Percentiles rank a stretch among this genome's conserved stretches.
phyloP scores from a whole-genome alignment of 139 green algal species.

The Chlorella sorokiniana region DNA sequence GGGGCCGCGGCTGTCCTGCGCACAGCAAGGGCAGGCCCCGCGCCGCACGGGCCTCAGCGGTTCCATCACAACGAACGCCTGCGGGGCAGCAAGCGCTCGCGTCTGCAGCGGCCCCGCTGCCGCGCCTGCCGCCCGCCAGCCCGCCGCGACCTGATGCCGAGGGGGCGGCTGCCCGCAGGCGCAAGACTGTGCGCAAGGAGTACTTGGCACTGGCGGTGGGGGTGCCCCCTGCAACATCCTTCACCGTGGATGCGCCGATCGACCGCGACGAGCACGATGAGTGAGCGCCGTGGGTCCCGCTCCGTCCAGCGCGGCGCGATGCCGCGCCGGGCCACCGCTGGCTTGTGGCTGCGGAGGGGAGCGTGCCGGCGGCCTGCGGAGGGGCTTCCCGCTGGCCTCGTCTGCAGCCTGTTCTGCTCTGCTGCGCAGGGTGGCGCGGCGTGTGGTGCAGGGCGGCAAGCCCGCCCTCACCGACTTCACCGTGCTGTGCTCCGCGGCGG shows the following conservation, averaged over 20 bases:
- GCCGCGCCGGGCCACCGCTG: too few relatives aligned
- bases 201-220: conserved; percentile 77
- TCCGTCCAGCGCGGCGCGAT: too few relatives aligned
- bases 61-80: too few relatives aligned
- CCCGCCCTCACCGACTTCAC: conserved; percentile 63
- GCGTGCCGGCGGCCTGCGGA: background rate
- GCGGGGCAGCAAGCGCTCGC: too few relatives aligned
- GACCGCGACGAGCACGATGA: conserved; percentile 53
- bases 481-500: conserved; percentile 45
- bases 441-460: conserved; percentile 47
- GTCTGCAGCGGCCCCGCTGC: too few relatives aligned
- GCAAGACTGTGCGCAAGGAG: conserved; percentile 53
- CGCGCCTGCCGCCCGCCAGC: too few relatives aligned
- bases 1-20: background rate
- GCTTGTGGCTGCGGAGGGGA: background rate
- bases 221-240: conserved; percentile 30
- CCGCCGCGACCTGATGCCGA: too few relatives aligned
- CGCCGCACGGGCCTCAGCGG: too few relatives aligned
- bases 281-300: too few relatives aligned
- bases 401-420: background rate
- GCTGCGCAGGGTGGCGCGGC: conserved; percentile 47
- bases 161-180: conserved; percentile 10
- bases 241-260: conserved; percentile 68
- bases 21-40: too few relatives aligned
- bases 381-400: background rate